A percentile compares a stretch with the other conserved stretches of the same genome.
Conservation (phyloP, 495 filamentous ascomycete genomes). For the Penicillium coprophilum region DNA sequence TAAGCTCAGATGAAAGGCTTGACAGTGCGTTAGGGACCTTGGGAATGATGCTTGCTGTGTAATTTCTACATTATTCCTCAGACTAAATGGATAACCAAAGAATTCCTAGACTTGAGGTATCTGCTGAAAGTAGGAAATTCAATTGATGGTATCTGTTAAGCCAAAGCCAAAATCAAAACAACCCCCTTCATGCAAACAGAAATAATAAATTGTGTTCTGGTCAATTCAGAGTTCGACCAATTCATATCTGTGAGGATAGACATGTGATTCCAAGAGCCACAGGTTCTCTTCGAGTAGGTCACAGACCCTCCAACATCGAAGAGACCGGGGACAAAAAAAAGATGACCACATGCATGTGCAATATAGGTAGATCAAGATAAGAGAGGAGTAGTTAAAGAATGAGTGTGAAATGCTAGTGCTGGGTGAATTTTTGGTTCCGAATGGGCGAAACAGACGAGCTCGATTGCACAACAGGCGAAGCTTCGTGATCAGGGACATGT, state of each 20-base stretch:
- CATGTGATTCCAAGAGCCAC: constrained; percentile 3
- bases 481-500: constrained; percentile 13
- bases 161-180: constrained; percentile 20
- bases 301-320: constrained; percentile 15
- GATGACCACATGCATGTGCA: constrained; percentile 14
- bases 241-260: constrained; percentile 10
- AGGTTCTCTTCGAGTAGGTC: constrained; percentile 5
- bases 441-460: constrained; percentile 22
- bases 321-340: constrained; percentile 11
- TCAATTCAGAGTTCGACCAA: constrained; percentile 9
- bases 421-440: constrained; percentile 11
- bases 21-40: background rate
- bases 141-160: constrained; percentile 33
- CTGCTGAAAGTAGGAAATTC: constrained; percentile 11
- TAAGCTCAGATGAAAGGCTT: background rate
- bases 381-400: constrained; percentile 13
- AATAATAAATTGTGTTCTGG: constrained; percentile 11
- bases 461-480: constrained; percentile 28
- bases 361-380: constrained; percentile 22
- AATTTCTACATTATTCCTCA: background rate
- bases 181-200: constrained; percentile 24
- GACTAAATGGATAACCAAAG: background rate
- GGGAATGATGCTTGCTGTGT: background rate
- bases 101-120: background rate
- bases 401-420: constrained; percentile 15